Conservation (phyloP, 768 basidiomycete species). For the Russula olivacea region DNA sequence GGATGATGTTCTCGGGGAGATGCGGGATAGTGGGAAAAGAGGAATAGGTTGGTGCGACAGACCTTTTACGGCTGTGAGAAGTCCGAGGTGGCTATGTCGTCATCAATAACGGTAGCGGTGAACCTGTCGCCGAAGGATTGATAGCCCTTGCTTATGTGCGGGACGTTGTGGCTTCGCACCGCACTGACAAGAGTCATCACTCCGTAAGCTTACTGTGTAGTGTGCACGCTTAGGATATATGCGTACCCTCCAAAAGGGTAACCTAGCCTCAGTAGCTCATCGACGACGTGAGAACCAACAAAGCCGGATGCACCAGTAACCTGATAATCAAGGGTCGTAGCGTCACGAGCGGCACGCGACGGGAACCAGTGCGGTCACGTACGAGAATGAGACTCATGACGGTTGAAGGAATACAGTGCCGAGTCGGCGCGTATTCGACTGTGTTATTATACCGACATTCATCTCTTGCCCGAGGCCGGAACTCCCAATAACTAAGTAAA, state of each 20-base stretch:
- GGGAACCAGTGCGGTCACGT: neutral
- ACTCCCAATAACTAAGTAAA: too few relatives aligned
- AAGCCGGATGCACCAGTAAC: slow-evolving; percentile 45
- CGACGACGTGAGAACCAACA: slow-evolving; percentile 27
- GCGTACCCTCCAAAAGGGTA: slow-evolving; percentile 45
- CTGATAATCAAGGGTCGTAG: slow-evolving; percentile 21
- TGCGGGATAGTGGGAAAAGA: neutral
- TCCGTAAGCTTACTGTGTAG: neutral
- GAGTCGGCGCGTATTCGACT: too few relatives aligned
- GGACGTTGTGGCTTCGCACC: slow-evolving; percentile 24
- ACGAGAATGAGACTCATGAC: slow-evolving; percentile 11
- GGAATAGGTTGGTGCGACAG: too few relatives aligned
- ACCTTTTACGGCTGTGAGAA: slow-evolving; percentile 26
- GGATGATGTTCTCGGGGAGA: slow-evolving; percentile 8
- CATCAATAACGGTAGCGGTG: slow-evolving; percentile 22
- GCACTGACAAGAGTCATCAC: slow-evolving; percentile 13
- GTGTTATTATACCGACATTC: too few relatives aligned
- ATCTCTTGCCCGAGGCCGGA: too few relatives aligned
- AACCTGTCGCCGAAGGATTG: slow-evolving; percentile 22
- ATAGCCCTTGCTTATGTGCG: slow-evolving; percentile 17
- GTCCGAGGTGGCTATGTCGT: slow-evolving; percentile 28
- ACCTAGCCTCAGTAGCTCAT: slow-evolving; percentile 40
- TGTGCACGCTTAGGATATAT: too few relatives aligned
- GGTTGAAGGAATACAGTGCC: too few relatives aligned
- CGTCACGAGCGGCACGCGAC: too few relatives aligned